phyloP scores from a whole-genome alignment of 1,284 basidiomycete genomes.

The Heterobasidion annosum region DNA sequence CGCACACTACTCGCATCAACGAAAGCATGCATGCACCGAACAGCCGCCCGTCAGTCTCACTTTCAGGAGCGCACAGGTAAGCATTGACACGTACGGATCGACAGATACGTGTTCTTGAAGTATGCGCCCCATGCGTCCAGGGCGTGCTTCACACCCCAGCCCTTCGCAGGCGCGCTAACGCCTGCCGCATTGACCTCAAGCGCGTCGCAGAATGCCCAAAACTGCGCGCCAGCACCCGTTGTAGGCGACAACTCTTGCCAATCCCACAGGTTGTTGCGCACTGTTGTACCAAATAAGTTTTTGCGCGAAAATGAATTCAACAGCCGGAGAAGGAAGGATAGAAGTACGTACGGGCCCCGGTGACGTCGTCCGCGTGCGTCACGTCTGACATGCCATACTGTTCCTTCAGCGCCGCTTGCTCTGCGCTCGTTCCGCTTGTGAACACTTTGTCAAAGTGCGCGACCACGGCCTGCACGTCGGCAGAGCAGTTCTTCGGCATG shows the following conservation, averaged over 20 bases:
- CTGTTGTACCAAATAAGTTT: slow-evolving; percentile 18
- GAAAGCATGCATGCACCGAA: background rate
- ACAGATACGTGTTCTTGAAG: slow-evolving; percentile 38
- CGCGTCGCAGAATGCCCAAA: slow-evolving; percentile 65
- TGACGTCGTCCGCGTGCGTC: slow-evolving; percentile 58
- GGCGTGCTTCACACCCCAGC: slow-evolving; percentile 60
- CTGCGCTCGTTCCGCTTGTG: slow-evolving; percentile 27
- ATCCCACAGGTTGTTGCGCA: slow-evolving; percentile 42
- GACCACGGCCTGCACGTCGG: slow-evolving; percentile 61
- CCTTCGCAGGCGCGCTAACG: slow-evolving; percentile 37
- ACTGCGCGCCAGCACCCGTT: slow-evolving; percentile 28
- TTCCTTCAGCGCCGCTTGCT: slow-evolving; percentile 44
- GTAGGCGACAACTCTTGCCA: slow-evolving; percentile 52
- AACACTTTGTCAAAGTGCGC: slow-evolving; percentile 52
- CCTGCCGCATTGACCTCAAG: slow-evolving; percentile 49
- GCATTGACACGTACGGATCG: slow-evolving; percentile 22
- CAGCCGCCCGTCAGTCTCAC: no score
- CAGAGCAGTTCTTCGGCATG: slow-evolving; percentile 69
- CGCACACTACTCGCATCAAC: slow-evolving; percentile 30
- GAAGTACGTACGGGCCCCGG: slow-evolving; percentile 37
- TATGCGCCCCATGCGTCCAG: slow-evolving; percentile 52
- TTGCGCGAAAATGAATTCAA: slow-evolving; percentile 1
- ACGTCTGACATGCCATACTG: slow-evolving; percentile 49
- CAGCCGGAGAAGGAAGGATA: background rate
- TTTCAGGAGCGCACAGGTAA: no score